Evolutionary conservation across 495 filamentous ascomycete genomes (phyloP), one percentile per base, ranked within the genome.

Genomic region (Xylaria longipes): DNA sequence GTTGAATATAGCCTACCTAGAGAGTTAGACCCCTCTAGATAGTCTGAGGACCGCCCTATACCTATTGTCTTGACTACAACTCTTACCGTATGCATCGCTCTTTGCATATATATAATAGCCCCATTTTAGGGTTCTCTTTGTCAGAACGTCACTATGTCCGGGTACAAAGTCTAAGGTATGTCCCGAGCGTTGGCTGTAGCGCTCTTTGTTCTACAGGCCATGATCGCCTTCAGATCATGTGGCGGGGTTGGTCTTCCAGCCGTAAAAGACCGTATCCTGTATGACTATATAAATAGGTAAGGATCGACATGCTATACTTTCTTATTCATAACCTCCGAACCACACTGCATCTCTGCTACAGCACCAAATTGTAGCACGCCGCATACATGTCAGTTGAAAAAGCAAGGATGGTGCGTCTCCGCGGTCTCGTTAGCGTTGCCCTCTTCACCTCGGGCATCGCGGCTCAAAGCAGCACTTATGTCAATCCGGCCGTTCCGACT

Each of bases 401-500:
- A 35, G 9, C 29, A 5, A 52, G 15, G 29, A 66, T 66, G 63
- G 17, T 37, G 63, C 25, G 4, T 37, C 43, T 66, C 33, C 27
- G 0, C 27, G 5, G 17, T 31, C 63, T 66, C n/a, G 31, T 27
- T 12, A 25, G 63, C 27, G n/a, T 37, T 29, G 43, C 63, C 25
- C 45, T 65, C 45, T 52, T 50, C 29, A 29, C 17, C 3, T 27
- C 52, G 29, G 22, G n/a, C 35, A 45, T 45, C 29, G 8, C 50
- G 14, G 50, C 50, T 20, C 65, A 68, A 31, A 61, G 9, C 43
- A 62, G 58, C n/a, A 63, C 71, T 29, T 79, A 80, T 66, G 48
- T 75, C 37, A 74, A 80, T 39, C 77, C 79, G 17, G 69, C 72
- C 45, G 82, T 85, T 29, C 83, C 81, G 0, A 82, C 79, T 14